phyloP scores from a whole-genome alignment of 225 moss, liverwort and hornwort species.

The Ulota crispa region DNA sequence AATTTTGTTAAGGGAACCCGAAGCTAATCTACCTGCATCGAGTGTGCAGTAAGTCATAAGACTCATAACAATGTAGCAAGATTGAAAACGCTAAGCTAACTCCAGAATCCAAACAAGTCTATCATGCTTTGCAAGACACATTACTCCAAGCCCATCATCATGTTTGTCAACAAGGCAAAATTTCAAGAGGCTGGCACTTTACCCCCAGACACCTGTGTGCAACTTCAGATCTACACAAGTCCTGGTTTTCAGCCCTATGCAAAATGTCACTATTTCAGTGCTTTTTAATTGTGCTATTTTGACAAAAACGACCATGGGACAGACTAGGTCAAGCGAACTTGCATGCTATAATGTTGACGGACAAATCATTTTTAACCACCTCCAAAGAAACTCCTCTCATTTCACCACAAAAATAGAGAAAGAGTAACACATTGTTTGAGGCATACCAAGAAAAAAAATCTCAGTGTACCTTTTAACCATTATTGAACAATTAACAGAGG shows the following conservation, averaged over 20 bases:
- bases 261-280: background rate
- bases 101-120: no score
- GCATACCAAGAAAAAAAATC: background rate
- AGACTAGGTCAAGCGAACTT: background rate
- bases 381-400: background rate
- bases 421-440: background rate
- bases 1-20: no score
- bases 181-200: no score
- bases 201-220: no score
- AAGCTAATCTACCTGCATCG: no score
- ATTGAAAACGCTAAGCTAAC: no score
- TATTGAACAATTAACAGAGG: background rate
- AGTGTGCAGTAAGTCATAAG: no score
- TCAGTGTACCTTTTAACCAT: background rate
- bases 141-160: no score
- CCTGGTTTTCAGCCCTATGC: background rate
- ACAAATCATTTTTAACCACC: background rate
- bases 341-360: background rate
- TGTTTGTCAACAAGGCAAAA: no score
- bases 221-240: no score
- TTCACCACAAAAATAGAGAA: background rate
- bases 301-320: background rate
- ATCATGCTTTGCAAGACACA: no score
- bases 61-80: no score
- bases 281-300: background rate